Evolutionary conservation across 345 rosid genomes (phyloP).

Genomic region (Arabis hirsuta): DNA sequence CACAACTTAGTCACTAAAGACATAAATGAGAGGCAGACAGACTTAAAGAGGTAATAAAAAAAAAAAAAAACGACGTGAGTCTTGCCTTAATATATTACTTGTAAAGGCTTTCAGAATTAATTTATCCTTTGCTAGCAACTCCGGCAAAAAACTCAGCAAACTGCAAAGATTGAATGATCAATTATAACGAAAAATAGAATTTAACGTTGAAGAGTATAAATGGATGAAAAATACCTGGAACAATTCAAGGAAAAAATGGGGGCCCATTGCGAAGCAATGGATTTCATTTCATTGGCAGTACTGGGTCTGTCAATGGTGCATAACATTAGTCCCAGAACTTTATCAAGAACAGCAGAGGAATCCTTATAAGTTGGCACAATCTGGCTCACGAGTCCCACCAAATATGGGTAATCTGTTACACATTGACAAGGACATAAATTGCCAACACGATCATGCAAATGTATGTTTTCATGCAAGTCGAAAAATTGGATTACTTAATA

Average conservation of each 20-base stretch:
- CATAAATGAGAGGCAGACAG: background rate
- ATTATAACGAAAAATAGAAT: background rate
- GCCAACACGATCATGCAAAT: constrained; percentile 11
- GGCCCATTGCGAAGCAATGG: constrained; percentile 62
- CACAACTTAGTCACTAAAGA: constrained; percentile 35
- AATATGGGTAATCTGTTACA: constrained; percentile 57
- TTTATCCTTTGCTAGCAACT: constrained; percentile 56
- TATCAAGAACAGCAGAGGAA: constrained; percentile 51
- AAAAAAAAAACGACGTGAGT: background rate
- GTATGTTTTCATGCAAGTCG: background rate
- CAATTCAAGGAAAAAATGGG: constrained; percentile 58
- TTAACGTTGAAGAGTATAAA: background rate
- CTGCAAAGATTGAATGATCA: constrained; percentile 47
- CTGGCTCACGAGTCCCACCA: constrained; percentile 51
- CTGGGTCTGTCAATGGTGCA: constrained; percentile 54
- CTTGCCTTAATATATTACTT: constrained; percentile 63
- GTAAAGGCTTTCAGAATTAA: constrained; percentile 50
- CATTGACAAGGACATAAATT: constrained; percentile 14
- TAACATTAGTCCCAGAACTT: constrained; percentile 61
- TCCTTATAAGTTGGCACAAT: constrained; percentile 47
- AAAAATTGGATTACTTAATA: background rate
- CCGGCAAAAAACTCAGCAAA: constrained; percentile 59
- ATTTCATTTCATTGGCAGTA: constrained; percentile 41
- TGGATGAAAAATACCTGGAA: constrained; percentile 52
- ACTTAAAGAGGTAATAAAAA: background rate